Percentiles rank a stretch among this genome's conserved stretches.
phyloP scores from a whole-genome alignment of 2,329 filamentous ascomycete genomes.

The Diplodia seriata region DNA sequence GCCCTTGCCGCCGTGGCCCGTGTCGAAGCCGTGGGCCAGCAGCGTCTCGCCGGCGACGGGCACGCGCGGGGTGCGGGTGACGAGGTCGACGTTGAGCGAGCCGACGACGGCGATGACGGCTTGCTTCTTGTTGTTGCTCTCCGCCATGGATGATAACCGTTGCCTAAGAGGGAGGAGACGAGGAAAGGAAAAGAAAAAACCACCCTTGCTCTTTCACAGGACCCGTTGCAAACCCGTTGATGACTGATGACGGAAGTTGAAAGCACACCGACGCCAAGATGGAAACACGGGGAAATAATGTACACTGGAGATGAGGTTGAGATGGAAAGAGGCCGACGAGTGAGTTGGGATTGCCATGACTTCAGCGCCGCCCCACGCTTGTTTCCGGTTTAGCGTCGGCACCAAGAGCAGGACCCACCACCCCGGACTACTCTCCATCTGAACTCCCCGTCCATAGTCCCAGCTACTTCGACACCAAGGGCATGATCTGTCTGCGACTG shows the following conservation, averaged over 20 bases:
- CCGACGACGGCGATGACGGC: constrained; percentile 79
- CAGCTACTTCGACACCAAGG: too few relatives aligned
- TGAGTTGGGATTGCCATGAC: neutral
- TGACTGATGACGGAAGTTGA: neutral
- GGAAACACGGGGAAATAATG: neutral
- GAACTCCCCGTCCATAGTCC: neutral
- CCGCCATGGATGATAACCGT: neutral
- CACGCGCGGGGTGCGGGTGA: constrained; percentile 84
- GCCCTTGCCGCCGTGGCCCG: constrained; percentile 89
- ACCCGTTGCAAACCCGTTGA: neutral
- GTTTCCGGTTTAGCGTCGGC: neutral
- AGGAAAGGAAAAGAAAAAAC: neutral
- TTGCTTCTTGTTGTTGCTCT: constrained; percentile 1
- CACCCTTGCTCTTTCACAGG: neutral
- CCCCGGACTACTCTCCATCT: neutral
- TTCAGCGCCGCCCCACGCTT: constrained; percentile 7
- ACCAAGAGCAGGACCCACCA: constrained; percentile 8
- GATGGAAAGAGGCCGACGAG: neutral
- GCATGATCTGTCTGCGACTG: too few relatives aligned
- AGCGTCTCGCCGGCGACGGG: constrained; percentile 87
- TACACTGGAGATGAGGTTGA: neutral
- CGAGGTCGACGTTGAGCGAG: constrained; percentile 93
- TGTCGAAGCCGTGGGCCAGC: constrained; percentile 77
- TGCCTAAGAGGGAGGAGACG: neutral
- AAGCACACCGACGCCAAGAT: neutral